A percentile compares a stretch with the other conserved stretches of the same genome.
These are phyloP conservation scores for Aureobasidium sp. DNA, from an alignment of 2,329 filamentous ascomycete species.

Conservation along the genomic window DNA sequence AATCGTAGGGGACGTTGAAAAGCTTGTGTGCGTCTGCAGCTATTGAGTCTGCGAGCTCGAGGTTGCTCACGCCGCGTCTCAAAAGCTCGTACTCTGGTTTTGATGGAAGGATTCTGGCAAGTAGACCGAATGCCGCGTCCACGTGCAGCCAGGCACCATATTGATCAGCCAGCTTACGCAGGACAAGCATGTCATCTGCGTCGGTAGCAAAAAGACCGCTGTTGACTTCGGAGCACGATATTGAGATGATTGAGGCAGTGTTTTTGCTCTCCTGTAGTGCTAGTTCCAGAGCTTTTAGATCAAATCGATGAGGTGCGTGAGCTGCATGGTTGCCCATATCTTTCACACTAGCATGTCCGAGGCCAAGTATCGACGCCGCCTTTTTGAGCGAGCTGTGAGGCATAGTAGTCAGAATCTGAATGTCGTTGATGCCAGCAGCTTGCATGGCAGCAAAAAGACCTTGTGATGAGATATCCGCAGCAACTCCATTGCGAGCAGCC, in stretches of 20 bases:
- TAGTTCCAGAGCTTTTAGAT: constrained; percentile 58
- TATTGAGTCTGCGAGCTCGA: constrained; percentile 82
- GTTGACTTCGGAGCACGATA: constrained; percentile 89
- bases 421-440: constrained; percentile 54
- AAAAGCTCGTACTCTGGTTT: constrained; percentile 50
- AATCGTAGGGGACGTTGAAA: constrained; percentile 93
- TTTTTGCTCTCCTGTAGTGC: constrained; percentile 45
- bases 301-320: constrained; percentile 60
- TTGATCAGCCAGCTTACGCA: constrained; percentile 64
- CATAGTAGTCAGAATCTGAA: constrained; percentile 74
- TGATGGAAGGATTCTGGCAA: constrained; percentile 59
- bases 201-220: constrained; percentile 70
- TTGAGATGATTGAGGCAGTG: constrained; percentile 63
- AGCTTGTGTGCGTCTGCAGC: constrained; percentile 83
- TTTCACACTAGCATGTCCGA: constrained; percentile 64
- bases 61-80: constrained; percentile 48
- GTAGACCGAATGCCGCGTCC: constrained; percentile 86
- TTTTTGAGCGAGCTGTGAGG: constrained; percentile 81
- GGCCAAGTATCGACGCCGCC: constrained; percentile 72
- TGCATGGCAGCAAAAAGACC: constrained; percentile 63
- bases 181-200: constrained; percentile 50
- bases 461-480: constrained; percentile 55
- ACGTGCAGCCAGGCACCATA: constrained; percentile 82
- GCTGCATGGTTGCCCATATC: constrained; percentile 43
- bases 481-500: constrained; percentile 25